phyloP scores from a whole-genome alignment of 2,329 filamentous ascomycete species.

The Sporothrix phasma region DNA sequence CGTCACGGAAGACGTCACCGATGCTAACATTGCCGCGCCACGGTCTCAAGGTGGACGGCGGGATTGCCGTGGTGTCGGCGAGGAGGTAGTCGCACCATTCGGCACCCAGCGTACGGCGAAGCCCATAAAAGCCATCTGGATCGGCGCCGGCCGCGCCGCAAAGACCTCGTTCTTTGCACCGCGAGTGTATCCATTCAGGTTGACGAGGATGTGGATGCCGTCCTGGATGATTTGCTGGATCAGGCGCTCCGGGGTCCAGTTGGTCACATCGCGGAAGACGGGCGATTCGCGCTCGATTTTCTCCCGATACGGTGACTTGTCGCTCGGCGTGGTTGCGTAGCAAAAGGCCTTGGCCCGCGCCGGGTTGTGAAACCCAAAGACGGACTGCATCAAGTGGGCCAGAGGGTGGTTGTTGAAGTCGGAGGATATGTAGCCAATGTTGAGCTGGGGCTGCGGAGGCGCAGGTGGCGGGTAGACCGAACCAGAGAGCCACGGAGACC shows the following conservation, averaged over 20 bases:
- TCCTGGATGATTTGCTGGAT: constrained; percentile 80
- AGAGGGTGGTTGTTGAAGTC: constrained; percentile 98
- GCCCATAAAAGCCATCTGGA: constrained; percentile 99
- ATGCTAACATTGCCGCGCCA: constrained; percentile 66
- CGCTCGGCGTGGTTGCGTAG: constrained; percentile 88
- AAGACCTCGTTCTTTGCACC: constrained; percentile 97
- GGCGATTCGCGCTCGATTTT: constrained; percentile 92
- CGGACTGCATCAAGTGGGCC: constrained; percentile 96
- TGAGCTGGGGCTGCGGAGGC: constrained; percentile 74
- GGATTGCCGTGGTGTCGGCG: constrained; percentile 80
- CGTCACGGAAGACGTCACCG: constrained; percentile 56
- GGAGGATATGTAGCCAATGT: constrained; percentile 90
- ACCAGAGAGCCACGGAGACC: constrained; percentile 72
- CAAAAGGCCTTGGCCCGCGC: constrained; percentile 73
- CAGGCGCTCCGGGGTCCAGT: constrained; percentile 74
- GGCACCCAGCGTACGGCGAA: constrained; percentile 88
- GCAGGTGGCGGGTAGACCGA: constrained; percentile 76
- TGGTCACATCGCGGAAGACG: constrained; percentile 79
- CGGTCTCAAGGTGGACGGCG: constrained; percentile 68
- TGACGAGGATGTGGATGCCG: constrained; percentile 87
- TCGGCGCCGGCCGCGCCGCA: constrained; percentile 82
- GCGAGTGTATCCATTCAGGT: constrained; percentile 95
- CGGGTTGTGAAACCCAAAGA: constrained; percentile 81
- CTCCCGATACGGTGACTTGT: constrained; percentile 76
- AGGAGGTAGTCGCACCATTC: constrained; percentile 99